phyloP scores from a whole-genome alignment of 2,329 filamentous ascomycete species.

The Cyanodermella asteris region DNA sequence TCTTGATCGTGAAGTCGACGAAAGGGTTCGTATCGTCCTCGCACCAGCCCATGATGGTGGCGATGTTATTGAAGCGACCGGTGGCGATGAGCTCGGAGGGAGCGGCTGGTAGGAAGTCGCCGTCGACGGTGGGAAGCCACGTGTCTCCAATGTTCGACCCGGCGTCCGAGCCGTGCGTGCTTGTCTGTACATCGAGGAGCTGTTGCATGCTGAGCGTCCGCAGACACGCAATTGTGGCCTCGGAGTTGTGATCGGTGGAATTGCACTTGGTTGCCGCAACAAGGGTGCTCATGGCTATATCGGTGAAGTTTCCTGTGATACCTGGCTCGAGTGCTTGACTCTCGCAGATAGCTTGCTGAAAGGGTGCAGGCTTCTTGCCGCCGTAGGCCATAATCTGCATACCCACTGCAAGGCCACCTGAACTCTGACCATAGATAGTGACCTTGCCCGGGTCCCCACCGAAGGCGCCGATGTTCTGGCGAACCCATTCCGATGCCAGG shows the following conservation, averaged over 20 bases:
- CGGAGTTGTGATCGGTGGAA: no score
- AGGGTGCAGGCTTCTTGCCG: constrained; percentile 18
- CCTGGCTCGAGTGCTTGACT: constrained; percentile 9
- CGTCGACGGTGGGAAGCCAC: constrained; percentile 1
- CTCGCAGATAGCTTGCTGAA: constrained; percentile 17
- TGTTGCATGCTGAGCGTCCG: no score
- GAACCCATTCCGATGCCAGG: constrained; percentile 9
- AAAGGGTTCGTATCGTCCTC: constrained; percentile 1
- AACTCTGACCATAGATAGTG: constrained; percentile 28
- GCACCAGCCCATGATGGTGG: neutral
- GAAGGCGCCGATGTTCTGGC: constrained; percentile 9
- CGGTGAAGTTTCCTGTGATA: no score
- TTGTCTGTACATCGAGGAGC: no score
- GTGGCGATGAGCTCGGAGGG: constrained; percentile 1
- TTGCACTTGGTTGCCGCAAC: no score
- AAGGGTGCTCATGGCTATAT: no score
- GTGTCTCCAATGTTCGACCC: no score
- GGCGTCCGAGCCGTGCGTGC: no score
- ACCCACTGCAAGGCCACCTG: no score
- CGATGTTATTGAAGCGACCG: no score
- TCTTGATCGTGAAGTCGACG: constrained; percentile 1
- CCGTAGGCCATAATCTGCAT: no score
- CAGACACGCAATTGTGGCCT: no score
- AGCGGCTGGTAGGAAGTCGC: neutral
- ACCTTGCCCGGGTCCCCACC: constrained; percentile 8